Evolutionary conservation across 2,329 filamentous ascomycete genomes (phyloP), one percentile per base, ranked within the genome.

Genomic region (Paraconiothyrium brasiliense): DNA sequence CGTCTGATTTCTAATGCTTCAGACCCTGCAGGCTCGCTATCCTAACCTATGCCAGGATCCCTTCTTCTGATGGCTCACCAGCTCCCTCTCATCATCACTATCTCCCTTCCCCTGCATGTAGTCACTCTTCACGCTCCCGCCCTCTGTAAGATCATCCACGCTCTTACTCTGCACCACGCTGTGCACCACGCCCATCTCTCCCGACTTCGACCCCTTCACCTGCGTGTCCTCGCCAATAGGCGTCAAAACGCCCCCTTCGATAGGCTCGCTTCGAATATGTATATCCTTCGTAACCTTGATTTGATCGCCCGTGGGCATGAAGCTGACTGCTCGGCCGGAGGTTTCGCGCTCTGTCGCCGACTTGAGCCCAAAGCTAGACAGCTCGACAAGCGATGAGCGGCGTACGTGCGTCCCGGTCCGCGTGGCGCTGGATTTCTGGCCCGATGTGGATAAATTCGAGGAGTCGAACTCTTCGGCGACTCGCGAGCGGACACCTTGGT

Each of bases 401-500:
- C 54, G 41, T 3, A 24, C 27, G 54, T 34, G 54, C 7, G 43
- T 49, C 9, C 6, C 30, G 39, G 30, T 41, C 35, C 37, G 34
- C 20, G 51, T 54, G 2, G 24, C 37, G 24, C 32, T 27, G 16
- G 54, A 58, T 47, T 49, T 54, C n/a, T n/a, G 32, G 6, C 34
- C 30, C 24, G 41, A 43, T 8, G 30, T 41, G 5, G 71, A 71
- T 10, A 67, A 50, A 59, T 71, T 69, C n/a, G 67, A 70, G 1
- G 66, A 64, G 34, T 35, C 43, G 55, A 50, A 49, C 32, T 54
- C 41, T 16, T 72, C 57, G 20, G 68, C 70, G 11, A 75, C 14
- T 20, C 49, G 61, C 5, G 70, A 69, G 27, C 61, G 65, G 51
- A 73, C 70, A 54, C 73, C 74, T 16, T n/a, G 39, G 39, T n/a